phyloP scores from a whole-genome alignment of 345 rosid genomes.

The Acer saccharum region DNA sequence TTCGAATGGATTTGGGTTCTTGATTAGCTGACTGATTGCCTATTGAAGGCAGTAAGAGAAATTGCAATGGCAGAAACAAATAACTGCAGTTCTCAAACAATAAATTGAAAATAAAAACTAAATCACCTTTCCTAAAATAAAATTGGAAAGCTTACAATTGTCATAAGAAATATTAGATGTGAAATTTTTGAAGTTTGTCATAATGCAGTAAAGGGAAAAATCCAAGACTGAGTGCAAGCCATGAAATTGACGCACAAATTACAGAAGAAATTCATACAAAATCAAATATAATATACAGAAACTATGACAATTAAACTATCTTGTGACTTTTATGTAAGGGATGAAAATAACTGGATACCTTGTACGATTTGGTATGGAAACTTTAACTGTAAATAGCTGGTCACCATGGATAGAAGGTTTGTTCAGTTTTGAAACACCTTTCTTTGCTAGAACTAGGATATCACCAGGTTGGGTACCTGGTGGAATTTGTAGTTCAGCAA shows the following conservation, averaged over 20 bases:
- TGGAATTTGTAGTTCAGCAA: conserved; percentile 79
- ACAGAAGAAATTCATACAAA: neutral
- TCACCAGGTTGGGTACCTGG: conserved; percentile 96
- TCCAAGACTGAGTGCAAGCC: too few species aligned
- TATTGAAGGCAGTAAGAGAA: neutral
- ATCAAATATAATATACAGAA: conserved; percentile 1
- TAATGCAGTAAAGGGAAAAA: neutral
- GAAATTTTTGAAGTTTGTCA: neutral
- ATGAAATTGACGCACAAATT: too few species aligned
- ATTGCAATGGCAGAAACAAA: neutral
- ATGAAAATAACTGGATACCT: conserved; percentile 46
- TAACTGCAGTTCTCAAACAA: neutral
- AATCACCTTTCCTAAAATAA: neutral
- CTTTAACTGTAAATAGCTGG: conserved; percentile 84
- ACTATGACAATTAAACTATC: neutral
- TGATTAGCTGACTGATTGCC: neutral
- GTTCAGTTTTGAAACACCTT: conserved; percentile 89
- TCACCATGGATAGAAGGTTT: conserved; percentile 96
- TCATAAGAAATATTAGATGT: neutral
- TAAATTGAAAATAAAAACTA: neutral
- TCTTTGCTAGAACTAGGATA: conserved; percentile 80
- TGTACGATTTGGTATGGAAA: conserved; percentile 70
- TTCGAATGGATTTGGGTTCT: neutral
- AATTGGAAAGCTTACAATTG: neutral
- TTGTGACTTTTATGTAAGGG: neutral